Evolutionary conservation across 2,329 filamentous ascomycete genomes (phyloP).

Genomic region (Cryphonectria carpinicola): DNA sequence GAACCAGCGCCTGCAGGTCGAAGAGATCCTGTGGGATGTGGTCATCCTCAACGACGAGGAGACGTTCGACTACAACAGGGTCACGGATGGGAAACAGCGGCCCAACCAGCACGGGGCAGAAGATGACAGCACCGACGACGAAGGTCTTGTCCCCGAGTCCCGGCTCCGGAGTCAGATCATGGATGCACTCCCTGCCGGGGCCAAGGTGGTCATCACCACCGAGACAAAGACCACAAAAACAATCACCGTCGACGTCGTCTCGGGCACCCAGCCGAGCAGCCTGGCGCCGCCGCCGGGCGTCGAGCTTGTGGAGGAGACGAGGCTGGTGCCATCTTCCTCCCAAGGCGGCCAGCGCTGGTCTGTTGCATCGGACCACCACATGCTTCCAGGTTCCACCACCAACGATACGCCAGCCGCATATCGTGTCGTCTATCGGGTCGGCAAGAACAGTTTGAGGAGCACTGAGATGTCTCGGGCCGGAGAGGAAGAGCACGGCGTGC

Average conservation of each 20-base stretch:
- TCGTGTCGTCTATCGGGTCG: slow-evolving; percentile 63
- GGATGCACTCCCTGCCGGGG: slow-evolving; percentile 57
- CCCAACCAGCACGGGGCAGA: slow-evolving; percentile 36
- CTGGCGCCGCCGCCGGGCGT: slow-evolving; percentile 61
- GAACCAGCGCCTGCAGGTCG: slow-evolving; percentile 48
- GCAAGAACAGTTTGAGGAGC: slow-evolving; percentile 53
- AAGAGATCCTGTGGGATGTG: slow-evolving; percentile 69
- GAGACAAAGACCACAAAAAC: slow-evolving; percentile 64
- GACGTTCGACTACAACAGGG: slow-evolving; percentile 53
- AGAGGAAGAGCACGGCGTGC: slow-evolving; percentile 26
- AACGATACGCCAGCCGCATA: slow-evolving; percentile 43
- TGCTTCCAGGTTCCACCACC: slow-evolving; percentile 14
- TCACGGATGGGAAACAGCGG: slow-evolving; percentile 33
- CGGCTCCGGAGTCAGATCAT: slow-evolving; percentile 58
- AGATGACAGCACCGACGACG: slow-evolving; percentile 39
- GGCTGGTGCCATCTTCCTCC: slow-evolving; percentile 41
- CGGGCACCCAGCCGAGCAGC: slow-evolving; percentile 53
- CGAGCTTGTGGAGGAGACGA: slow-evolving; percentile 59
- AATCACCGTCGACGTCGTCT: slow-evolving; percentile 67
- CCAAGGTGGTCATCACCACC: slow-evolving; percentile 64
- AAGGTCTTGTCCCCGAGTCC: slow-evolving; percentile 49
- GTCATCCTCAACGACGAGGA: slow-evolving; percentile 64
- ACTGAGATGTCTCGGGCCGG: slow-evolving; percentile 40
- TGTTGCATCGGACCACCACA: slow-evolving; percentile 30
- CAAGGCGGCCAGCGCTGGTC: slow-evolving; percentile 24